Conservation (phyloP, 2,329 filamentous ascomycete species). For the Alternaria rosae region DNA sequence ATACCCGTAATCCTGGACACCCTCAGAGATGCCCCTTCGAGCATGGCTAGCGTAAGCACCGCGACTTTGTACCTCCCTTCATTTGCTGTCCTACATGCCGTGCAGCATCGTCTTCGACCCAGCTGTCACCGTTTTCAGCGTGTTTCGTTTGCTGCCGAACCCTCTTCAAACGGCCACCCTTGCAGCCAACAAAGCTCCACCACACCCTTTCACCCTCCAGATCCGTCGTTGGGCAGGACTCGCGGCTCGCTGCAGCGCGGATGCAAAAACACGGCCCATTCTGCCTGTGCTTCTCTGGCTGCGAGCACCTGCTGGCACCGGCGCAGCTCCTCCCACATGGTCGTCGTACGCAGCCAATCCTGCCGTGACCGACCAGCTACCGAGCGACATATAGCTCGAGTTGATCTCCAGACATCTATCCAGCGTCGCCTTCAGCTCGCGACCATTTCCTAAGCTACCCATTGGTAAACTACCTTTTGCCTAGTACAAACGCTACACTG, state of each 20-base stretch:
- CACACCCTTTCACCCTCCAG: constrained; percentile 16
- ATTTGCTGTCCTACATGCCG: constrained; percentile 32
- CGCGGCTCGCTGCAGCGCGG: constrained; percentile 32
- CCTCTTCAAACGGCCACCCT: constrained; percentile 5
- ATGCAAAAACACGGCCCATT: constrained; percentile 31
- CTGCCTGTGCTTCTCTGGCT: constrained; percentile 21
- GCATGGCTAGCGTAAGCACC: constrained; percentile 18
- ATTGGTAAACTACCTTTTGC: constrained; percentile 12
- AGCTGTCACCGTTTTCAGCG: constrained; percentile 23
- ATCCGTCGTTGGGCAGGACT: constrained; percentile 31
- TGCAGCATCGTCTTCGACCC: constrained; percentile 11
- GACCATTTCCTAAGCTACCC: constrained; percentile 14
- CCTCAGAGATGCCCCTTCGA: constrained; percentile 9
- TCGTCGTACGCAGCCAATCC: constrained; percentile 22
- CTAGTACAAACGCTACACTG: constrained; percentile 30
- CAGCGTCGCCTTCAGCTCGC: constrained; percentile 22
- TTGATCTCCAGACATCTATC: constrained; percentile 12
- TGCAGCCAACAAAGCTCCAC: constrained; percentile 15
- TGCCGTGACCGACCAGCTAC: constrained; percentile 28
- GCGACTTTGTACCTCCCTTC: constrained; percentile 9
- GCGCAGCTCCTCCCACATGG: constrained; percentile 31
- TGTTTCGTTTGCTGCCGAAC: constrained; percentile 27
- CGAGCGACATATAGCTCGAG: constrained; percentile 19
- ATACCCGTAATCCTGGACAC: constrained; percentile 30
- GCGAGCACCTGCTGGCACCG: constrained; percentile 27